Evolutionary conservation across 1,139 yeast species (phyloP), one percentile per base, ranked within the genome.

Genomic region (Starmera stellimalicola): DNA sequence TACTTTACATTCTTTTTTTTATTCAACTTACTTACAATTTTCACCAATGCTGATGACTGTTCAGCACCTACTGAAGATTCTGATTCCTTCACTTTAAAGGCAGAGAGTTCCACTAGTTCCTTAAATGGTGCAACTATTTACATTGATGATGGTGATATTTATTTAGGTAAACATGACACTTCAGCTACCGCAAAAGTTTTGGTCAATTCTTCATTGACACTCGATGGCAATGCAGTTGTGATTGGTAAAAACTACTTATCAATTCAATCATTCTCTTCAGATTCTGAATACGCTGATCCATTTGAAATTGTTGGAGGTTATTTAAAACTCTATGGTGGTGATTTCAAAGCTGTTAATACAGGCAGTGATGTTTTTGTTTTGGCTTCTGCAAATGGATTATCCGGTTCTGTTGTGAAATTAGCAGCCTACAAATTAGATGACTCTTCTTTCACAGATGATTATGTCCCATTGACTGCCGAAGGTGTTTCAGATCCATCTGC

Each of bases 181-280:
- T 15, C 27, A 6, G 17, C 23, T n/a, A 14, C 18, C 8, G 33
- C n/a, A 9, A 6, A 9, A 2, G 18, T 31, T n/a, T 9, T 31
- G 17, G 15, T 17, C 1, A 26, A 31, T 15, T 18, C 29, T 2
- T 18, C 29, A 7, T 26, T 31, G 8, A 3, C n/a, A 11, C 11
- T 26, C 6, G 29, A 34, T 27, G 37, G 31, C 14, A 4, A 22
- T 4, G 20, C 18, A n/a, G 23, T 26, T 22, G 26, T 27, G 4
- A 32, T 34, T 30, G 37, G 37, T 24, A 34, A 34, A 27, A 34
- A 34, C 22, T 34, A 26, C 23, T n/a, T 34, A 14, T 34, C 37
- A 5, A 14, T 22, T 15, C 6, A 22, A 11, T 22, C 28, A 7
- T 26, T 12, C 12, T 34, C 37, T 5, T 16, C 22, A 8, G 29